These are phyloP conservation scores for Colletotrichum chrysophilum DNA, from an alignment of 2,329 filamentous ascomycete species.

Conservation along the genomic window DNA sequence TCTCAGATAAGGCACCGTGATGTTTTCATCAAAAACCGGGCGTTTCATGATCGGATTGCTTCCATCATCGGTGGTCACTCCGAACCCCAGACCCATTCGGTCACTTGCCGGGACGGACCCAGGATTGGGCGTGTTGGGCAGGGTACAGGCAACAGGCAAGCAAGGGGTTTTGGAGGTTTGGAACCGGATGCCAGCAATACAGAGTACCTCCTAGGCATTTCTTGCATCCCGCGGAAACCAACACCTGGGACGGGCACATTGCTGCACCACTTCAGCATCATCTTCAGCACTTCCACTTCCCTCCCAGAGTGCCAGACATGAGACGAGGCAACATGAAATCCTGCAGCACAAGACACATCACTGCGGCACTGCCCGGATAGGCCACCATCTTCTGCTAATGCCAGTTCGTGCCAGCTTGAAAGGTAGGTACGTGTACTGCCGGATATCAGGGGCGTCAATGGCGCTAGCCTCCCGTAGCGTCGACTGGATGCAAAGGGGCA, in stretches of 20 bases:
- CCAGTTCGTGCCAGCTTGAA: not conserved
- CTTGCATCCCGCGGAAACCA: not conserved
- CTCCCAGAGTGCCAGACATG: not conserved
- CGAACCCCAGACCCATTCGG: conserved; percentile 8
- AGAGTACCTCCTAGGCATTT: not conserved
- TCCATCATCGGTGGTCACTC: not conserved
- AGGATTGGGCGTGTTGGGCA: not conserved
- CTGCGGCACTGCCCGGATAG: not conserved
- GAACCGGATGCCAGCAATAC: not conserved
- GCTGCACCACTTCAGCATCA: not conserved
- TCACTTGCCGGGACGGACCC: conserved; percentile 5
- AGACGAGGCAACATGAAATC: not conserved
- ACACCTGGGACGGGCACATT: not conserved
- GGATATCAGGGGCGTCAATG: not conserved
- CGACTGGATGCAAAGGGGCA: not conserved
- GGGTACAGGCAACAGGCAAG: not conserved
- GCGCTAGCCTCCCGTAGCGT: not conserved
- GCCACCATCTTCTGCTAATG: not conserved
- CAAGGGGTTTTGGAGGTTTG: not conserved
- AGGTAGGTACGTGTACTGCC: not conserved
- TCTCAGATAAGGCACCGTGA: not conserved
- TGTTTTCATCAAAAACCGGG: not conserved
- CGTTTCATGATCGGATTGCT: conserved; percentile 8
- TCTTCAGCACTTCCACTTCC: not conserved
- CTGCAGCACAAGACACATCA: not conserved